Base-by-base conservation (phyloP, 768 basidiomycete species). In the Hygrophoropsis aurantiaca region DNA sequence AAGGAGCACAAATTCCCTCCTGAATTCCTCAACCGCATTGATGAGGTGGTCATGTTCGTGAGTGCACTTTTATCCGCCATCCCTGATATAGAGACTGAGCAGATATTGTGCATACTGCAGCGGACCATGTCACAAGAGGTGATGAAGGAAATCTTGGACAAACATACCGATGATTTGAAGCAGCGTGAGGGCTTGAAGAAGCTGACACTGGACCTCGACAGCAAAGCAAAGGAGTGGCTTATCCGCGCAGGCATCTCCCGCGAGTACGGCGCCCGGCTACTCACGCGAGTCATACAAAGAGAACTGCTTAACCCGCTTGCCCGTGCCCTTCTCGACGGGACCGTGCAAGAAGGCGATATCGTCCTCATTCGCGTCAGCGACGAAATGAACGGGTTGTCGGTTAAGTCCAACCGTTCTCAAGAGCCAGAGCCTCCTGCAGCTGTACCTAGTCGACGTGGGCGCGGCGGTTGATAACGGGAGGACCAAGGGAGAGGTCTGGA, bases 21-120 rank as follows among this genome's bases (percentile, higher is more conserved):
- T 3, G 91, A 94, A 59, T 87, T 92, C 62, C 71, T 93, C 60
- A 92, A 92, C 69, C 80, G 90, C 52, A 79, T 94, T 42, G 90
- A 92, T 62, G 84, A 85, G 40, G 83, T 85, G 50, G 77, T 88
- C 54, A 81, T 91, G 50, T 93, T 72, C 58, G 47, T 49, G 21
- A 30, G 47, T 36, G 36, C 27, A 30, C 27, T 30, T 30, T 30
- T 30, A 30, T 30, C 13, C 27, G 27, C 27, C 27, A 13, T 48
- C 15, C 37, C 36, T 43, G 26, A 25, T 37, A 40, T 65, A 27
- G 58, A 58, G 36, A 64, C 67, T 55, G 58, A 58, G 36, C 69
- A 58, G 69, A 4, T 69, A 46, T 32, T 42, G 35, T 40, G 49
- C 43, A 52, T 44, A 27, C 20, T 45, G 67, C 68, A 71, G 61